Evolutionary conservation across 2,329 filamentous ascomycete species (phyloP).

Genomic region (Parascedosporium putredinis): DNA sequence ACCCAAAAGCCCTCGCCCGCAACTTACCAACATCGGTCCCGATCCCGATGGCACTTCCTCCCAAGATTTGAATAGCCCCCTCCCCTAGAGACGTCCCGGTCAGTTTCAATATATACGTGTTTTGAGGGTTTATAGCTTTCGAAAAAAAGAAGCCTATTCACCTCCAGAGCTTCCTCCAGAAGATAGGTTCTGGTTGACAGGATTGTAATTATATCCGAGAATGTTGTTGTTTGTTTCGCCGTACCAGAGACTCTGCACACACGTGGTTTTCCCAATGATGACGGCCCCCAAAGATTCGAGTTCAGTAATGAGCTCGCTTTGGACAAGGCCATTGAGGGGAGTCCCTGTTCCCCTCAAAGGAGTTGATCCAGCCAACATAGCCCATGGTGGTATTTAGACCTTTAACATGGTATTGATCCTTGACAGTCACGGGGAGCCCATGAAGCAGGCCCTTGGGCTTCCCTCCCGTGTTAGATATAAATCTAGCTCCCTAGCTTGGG

Average conservation of each 20-base stretch:
- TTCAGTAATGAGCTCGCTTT: constrained; percentile 40
- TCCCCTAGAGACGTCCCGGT: not conserved
- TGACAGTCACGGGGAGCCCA: constrained; percentile 42
- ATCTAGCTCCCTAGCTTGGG: constrained; percentile 34
- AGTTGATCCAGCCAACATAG: constrained; percentile 34
- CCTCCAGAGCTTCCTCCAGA: constrained; percentile 6
- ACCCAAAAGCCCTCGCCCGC: not conserved
- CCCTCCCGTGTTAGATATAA: constrained; percentile 25
- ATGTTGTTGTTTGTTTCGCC: constrained; percentile 7
- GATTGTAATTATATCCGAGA: constrained; percentile 5
- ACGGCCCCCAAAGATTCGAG: constrained; percentile 39
- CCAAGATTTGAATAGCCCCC: not conserved
- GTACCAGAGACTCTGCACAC: constrained; percentile 7
- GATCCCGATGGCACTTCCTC: constrained; percentile 5
- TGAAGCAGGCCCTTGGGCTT: constrained; percentile 48
- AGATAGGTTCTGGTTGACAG: constrained; percentile 5
- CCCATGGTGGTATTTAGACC: constrained; percentile 48
- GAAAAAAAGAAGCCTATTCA: not conserved
- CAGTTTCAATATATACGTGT: not conserved
- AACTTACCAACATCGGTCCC: constrained; percentile 2
- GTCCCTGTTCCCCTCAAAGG: constrained; percentile 1
- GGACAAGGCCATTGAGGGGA: constrained; percentile 33
- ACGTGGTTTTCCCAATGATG: constrained; percentile 40
- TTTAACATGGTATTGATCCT: constrained; percentile 53
- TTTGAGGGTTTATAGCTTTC: not conserved